Evolutionary conservation across 192 early-diverging fungal species (phyloP), one percentile per base, ranked within the genome.

Genomic region (Coemansia sp.): DNA sequence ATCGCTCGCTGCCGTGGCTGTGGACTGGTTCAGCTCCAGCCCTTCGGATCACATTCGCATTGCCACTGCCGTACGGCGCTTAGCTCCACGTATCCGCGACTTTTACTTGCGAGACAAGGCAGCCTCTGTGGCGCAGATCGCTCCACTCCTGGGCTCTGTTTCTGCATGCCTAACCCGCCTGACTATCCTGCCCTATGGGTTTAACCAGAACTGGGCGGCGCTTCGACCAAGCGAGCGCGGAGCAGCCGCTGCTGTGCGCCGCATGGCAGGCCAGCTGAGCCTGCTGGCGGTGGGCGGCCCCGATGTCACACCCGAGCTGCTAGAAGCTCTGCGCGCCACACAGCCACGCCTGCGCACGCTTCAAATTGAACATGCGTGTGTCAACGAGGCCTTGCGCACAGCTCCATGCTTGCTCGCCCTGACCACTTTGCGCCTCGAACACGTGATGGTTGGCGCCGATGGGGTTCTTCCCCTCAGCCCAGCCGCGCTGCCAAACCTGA

Each of bases 11-110:
- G 64, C 73, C 5, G 66, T 81, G 18, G 69, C 65, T 0, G 63
- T 72, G 6, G 78, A 76, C 26, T 75, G 73, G 78, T 81, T 81
- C 64, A 70, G 78, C 50, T 69, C 65, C 20, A 10, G 18, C 35
- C 20, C 35, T 2, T 38, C 13, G 3, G 78, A 81, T 34, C 69
- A 72, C 36, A 46, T 31, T n/a, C 60, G 66, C 23, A 76, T 81
- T 16, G 66, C 56, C 10, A 33, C 61, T 7, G 66, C 70, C 10
- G 64, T 76, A 43, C 69, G 45, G 36, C 66, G 66, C 6, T 42
- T 65, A 34, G 63, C 70, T 3, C 62, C 65, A 23, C 64, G 69
- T 10, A 60, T 67, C 5, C 65, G 66, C 28, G 78, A 81, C 36
- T 21, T 81, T 23, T 66, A 51, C 18, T 46, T 81, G 28, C 78